Conservation (phyloP, 768 basidiomycete species). For the Russula brevipes region DNA sequence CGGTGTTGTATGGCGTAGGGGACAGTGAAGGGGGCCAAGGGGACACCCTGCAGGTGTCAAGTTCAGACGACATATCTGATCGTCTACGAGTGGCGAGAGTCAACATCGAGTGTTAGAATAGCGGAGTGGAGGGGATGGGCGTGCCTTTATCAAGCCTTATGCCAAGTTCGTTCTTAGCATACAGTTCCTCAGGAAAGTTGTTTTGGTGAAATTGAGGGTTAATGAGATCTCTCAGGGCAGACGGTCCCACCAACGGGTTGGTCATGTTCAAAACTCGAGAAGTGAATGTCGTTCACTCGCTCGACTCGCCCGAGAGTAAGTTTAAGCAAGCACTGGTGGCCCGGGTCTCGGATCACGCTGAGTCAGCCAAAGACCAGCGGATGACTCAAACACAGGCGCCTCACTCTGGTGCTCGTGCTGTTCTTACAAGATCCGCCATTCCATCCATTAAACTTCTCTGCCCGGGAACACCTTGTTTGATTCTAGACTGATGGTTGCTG, state of each 20-base stretch:
- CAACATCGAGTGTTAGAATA: background rate
- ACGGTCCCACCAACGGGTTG: slow-evolving; percentile 33
- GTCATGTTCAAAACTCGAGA: slow-evolving; percentile 16
- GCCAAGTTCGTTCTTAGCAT: slow-evolving; percentile 75
- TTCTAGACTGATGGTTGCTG: background rate
- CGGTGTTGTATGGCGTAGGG: slow-evolving; percentile 85
- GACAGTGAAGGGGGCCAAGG: slow-evolving; percentile 86
- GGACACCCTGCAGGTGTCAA: slow-evolving; percentile 83
- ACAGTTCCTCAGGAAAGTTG: slow-evolving; percentile 74
- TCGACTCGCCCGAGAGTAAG: too few relatives aligned
- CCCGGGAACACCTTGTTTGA: background rate
- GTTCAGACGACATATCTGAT: slow-evolving; percentile 86
- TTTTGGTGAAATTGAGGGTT: slow-evolving; percentile 94
- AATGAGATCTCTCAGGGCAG: slow-evolving; percentile 52
- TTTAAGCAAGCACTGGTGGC: background rate
- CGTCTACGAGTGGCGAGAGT: slow-evolving; percentile 48
- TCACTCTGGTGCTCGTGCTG: too few relatives aligned
- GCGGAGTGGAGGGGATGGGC: slow-evolving; percentile 17
- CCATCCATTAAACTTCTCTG: too few relatives aligned
- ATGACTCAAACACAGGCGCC: too few relatives aligned
- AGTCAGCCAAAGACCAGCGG: background rate
- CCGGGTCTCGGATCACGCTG: background rate
- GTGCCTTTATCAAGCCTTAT: slow-evolving; percentile 90
- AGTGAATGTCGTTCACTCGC: too few relatives aligned
- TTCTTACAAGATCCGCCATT: too few relatives aligned